phyloP scores from a whole-genome alignment of 306 rosid species.

The Rosa multiflora region DNA sequence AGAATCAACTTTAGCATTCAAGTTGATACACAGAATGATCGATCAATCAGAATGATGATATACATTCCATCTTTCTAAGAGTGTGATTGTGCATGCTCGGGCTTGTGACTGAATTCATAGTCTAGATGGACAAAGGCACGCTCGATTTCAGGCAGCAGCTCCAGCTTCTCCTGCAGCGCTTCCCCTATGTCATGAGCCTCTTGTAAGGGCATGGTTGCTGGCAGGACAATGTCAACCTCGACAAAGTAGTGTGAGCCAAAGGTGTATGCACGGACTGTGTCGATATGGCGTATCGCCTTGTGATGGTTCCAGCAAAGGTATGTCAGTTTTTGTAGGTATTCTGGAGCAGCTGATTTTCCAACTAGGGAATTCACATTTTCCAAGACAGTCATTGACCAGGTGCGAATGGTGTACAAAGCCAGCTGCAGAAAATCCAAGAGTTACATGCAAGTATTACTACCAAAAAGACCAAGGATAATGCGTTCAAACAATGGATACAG shows the following conservation, averaged over 20 bases:
- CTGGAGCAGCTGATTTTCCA: conserved; percentile 91
- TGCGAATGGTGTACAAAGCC: conserved; percentile 90
- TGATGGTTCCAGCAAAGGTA: conserved; percentile 99
- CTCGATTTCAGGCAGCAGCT: conserved; percentile 81
- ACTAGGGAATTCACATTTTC: conserved; percentile 93
- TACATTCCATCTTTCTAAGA: conserved; percentile 28
- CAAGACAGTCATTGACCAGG: conserved; percentile 93
- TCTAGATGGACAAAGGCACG: conserved; percentile 98
- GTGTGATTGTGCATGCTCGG: conserved; percentile 84
- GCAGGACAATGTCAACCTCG: conserved; percentile 92
- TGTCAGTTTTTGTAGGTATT: conserved; percentile 85
- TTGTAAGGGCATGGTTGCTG: conserved; percentile 79
- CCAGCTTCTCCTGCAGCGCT: conserved; percentile 83
- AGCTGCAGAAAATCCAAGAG: conserved; percentile 50
- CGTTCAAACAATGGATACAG: not conserved
- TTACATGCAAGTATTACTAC: not conserved
- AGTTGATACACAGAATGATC: not conserved
- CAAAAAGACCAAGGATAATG: not conserved
- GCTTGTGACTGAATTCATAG: conserved; percentile 89
- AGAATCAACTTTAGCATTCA: not conserved
- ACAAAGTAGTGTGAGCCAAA: conserved; percentile 96
- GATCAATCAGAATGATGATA: not conserved
- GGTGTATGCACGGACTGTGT: conserved; percentile 89
- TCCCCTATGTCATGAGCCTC: conserved; percentile 97
- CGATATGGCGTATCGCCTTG: conserved; percentile 79